Evolutionary conservation across 352 stramenopile species (phyloP).

Genomic region (Phytophthora agathidicida): DNA sequence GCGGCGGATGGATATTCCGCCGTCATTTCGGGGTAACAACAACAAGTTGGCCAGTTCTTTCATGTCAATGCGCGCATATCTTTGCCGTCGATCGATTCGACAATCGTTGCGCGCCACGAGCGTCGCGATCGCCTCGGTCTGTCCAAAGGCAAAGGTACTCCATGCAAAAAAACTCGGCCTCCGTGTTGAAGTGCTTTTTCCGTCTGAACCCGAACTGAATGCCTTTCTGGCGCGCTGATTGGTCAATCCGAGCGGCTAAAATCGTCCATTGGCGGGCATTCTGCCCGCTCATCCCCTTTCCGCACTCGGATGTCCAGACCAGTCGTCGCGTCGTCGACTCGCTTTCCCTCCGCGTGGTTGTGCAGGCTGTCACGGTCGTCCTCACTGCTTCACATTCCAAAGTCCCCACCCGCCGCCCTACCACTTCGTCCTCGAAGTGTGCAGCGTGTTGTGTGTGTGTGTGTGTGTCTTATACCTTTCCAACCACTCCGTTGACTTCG

Average conservation of each 20-base stretch:
- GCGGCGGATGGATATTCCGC: conserved; percentile 23
- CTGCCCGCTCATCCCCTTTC: conserved; percentile 6
- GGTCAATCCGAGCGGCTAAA: conserved; percentile 2
- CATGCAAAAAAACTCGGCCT: conserved; percentile 7
- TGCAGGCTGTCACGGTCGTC: background rate
- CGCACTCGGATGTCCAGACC: conserved; percentile 29
- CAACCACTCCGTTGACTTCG: too few species aligned
- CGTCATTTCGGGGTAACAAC: background rate
- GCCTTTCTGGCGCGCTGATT: conserved; percentile 18
- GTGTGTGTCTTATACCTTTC: conserved; percentile 11
- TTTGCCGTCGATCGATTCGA: conserved; percentile 32
- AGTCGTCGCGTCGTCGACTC: conserved; percentile 31
- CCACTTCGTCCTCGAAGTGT: background rate
- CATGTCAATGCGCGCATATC: conserved; percentile 22
- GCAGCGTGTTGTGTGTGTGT: background rate
- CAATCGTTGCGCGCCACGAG: conserved; percentile 28
- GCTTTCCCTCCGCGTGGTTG: conserved; percentile 24
- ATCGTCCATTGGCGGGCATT: conserved; percentile 17
- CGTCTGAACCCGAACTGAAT: conserved; percentile 32
- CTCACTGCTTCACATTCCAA: conserved; percentile 28
- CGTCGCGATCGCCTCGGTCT: conserved; percentile 20
- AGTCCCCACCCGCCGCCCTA: conserved; percentile 22
- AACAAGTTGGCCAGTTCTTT: conserved; percentile 18
- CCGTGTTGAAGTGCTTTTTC: conserved; percentile 30
- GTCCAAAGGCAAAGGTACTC: conserved; percentile 16